Conservation (phyloP, 345 rosid species). For the Xanthoceras sorbifolium region DNA sequence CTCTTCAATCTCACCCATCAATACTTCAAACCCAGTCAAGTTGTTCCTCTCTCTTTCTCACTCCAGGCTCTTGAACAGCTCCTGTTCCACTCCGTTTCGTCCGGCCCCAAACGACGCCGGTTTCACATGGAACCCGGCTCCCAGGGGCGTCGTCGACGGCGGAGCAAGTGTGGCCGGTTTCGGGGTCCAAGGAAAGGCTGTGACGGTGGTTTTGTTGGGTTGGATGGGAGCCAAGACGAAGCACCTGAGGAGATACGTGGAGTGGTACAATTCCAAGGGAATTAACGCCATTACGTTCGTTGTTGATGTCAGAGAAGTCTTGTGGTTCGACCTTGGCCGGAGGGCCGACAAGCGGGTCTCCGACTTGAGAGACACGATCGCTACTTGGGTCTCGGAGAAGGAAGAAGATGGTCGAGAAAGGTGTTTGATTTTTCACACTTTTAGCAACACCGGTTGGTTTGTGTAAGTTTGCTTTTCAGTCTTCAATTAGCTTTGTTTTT, state of each 20-base stretch:
- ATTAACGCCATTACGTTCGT: slow-evolving; percentile 62
- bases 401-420: slow-evolving; percentile 65
- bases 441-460: slow-evolving; percentile 94
- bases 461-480: slow-evolving; percentile 62
- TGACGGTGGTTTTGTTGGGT: slow-evolving; percentile 76
- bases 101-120: slow-evolving; percentile 34
- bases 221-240: slow-evolving; percentile 82
- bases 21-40: slow-evolving; percentile 27
- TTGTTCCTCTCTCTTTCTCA: slow-evolving; percentile 37
- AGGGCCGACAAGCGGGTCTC: slow-evolving; percentile 47
- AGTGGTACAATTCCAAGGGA: slow-evolving; percentile 80
- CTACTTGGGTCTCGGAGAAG: slow-evolving; percentile 50
- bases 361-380: slow-evolving; percentile 47
- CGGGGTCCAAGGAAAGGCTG: slow-evolving; percentile 36
- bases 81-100: slow-evolving; percentile 27
- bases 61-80: slow-evolving; percentile 20
- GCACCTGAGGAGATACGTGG: slow-evolving; percentile 71
- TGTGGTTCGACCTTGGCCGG: slow-evolving; percentile 53
- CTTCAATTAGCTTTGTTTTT: too few species aligned
- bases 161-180: slow-evolving; percentile 12
- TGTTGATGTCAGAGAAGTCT: slow-evolving; percentile 57
- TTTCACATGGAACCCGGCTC: slow-evolving; percentile 53
- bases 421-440: slow-evolving; percentile 71
- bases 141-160: slow-evolving; percentile 21
- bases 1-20: slow-evolving; percentile 21